Evolutionary conservation across 352 stramenopile genomes (phyloP).

Genomic region (Thalassiosira ordinaria): DNA sequence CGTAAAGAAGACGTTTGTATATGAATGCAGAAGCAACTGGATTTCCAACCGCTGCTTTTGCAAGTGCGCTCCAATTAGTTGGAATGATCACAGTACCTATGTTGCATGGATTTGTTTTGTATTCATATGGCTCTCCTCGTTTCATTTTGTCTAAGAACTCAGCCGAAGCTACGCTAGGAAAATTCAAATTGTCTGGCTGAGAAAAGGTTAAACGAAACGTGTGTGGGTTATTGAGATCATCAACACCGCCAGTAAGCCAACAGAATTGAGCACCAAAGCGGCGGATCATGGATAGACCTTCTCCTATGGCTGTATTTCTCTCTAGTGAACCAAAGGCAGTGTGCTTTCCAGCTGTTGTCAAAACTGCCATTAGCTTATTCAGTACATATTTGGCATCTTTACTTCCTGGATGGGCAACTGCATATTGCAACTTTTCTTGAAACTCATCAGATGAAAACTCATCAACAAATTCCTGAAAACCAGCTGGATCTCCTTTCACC

Average conservation of each 20-base stretch:
- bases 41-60: conserved; percentile 18
- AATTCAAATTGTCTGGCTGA: conserved; percentile 29
- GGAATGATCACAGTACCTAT: conserved; percentile 30
- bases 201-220: conserved; percentile 37
- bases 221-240: conserved; percentile 38
- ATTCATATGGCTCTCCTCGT: conserved; percentile 12
- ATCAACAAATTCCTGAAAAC: conserved; percentile 29
- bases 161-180: conserved; percentile 16
- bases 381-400: conserved; percentile 39
- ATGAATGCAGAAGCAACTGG: conserved; percentile 34
- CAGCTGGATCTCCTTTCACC: not conserved
- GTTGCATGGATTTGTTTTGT: no score
- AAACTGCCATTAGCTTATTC: conserved; percentile 23
- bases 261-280: conserved; percentile 31
- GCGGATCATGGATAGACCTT: conserved; percentile 25
- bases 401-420: conserved; percentile 29
- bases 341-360: conserved; percentile 39
- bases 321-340: conserved; percentile 36
- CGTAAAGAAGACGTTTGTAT: conserved; percentile 35
- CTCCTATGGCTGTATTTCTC: conserved; percentile 26
- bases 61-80: conserved; percentile 33
- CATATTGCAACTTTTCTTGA: conserved; percentile 32
- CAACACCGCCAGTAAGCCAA: conserved; percentile 29
- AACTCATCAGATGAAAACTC: conserved; percentile 14
- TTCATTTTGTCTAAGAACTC: conserved; percentile 19